Conservation (phyloP, 2,329 filamentous ascomycete species). For the Mariannaea sp. region DNA sequence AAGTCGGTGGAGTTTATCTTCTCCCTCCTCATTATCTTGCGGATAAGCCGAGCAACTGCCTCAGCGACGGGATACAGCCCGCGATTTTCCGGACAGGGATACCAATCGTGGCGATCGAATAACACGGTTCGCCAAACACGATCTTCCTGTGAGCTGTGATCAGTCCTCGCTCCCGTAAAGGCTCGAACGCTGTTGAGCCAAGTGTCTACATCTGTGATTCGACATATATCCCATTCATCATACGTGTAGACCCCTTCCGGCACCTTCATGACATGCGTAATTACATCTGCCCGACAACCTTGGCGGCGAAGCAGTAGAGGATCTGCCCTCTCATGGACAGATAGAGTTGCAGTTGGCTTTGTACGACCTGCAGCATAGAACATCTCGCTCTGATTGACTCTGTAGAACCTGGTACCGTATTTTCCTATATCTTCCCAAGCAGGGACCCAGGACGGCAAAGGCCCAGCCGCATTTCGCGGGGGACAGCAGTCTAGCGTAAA, state of each 20-base stretch:
- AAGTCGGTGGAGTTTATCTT: not conserved
- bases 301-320: not conserved
- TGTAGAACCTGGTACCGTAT: not conserved
- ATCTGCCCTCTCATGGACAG: not conserved
- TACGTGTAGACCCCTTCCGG: not conserved
- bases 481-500: not conserved
- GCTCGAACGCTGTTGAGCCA: not conserved
- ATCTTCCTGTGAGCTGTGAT: not conserved
- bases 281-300: not conserved
- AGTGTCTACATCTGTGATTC: not conserved
- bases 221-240: not conserved
- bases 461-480: not conserved
- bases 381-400: not conserved
- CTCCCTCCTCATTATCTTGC: not conserved
- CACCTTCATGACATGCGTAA: not conserved
- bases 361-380: not conserved
- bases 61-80: not conserved
- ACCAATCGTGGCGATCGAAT: not conserved
- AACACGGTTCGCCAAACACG: slow-evolving; percentile 8
- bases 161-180: not conserved
- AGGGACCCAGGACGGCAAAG: not conserved
- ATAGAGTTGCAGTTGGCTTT: not conserved
- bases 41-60: not conserved
- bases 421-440: not conserved
- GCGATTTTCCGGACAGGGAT: not conserved